Evolutionary conservation across 1,284 basidiomycete genomes (phyloP).

Genomic region (Cystobasidium sp.): DNA sequence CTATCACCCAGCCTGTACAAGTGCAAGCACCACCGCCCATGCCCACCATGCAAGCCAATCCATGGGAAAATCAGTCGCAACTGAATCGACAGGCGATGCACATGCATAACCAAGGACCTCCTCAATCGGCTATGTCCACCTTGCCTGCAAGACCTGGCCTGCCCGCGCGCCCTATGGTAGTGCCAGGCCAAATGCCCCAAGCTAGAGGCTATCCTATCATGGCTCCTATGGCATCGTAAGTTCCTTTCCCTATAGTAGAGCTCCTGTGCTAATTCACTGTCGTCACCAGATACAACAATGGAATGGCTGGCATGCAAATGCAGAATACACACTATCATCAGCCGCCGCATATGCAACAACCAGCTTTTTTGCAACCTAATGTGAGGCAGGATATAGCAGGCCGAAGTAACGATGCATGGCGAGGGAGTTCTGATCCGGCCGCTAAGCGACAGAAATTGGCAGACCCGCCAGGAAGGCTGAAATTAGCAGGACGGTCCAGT

Average conservation of each 20-base stretch:
- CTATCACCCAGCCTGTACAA: not conserved
- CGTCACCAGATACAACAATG: slow-evolving; percentile 2
- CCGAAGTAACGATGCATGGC: not conserved
- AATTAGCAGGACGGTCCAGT: slow-evolving; percentile 9
- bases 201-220: not conserved
- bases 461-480: slow-evolving; percentile 1
- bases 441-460: slow-evolving; percentile 10
- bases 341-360: too few relatives aligned
- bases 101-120: not conserved
- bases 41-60: slow-evolving; percentile 10
- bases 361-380: too few relatives aligned
- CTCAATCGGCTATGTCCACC: not conserved
- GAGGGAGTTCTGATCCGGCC: slow-evolving; percentile 5
- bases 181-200: not conserved
- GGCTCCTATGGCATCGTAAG: slow-evolving; percentile 1
- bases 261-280: not conserved
- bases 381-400: slow-evolving; percentile 2
- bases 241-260: not conserved
- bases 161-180: slow-evolving; percentile 14
- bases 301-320: not conserved
- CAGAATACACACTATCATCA: too few relatives aligned
- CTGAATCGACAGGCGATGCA: not conserved
- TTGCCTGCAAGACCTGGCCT: not conserved
- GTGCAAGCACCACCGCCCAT: slow-evolving; percentile 1
- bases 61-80: not conserved